Conservation (phyloP, 805 yeast species). For the Candida insectorum region DNA sequence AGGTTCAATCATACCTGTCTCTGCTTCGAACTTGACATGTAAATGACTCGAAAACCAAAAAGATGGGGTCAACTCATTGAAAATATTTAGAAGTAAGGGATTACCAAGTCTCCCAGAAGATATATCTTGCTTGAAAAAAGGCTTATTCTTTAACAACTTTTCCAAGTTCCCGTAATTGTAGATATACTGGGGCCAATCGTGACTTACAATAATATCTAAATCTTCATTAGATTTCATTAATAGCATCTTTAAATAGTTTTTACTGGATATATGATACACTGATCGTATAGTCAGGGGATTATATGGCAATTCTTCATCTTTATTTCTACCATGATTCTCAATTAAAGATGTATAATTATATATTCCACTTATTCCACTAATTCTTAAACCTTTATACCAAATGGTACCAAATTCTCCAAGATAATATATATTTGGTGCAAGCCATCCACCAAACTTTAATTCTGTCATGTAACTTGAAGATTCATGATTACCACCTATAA, state of each 20-base stretch:
- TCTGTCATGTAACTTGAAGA: conserved; percentile 74
- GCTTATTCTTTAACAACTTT: conserved; percentile 54
- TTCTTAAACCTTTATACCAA: conserved; percentile 71
- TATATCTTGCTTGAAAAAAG: conserved; percentile 66
- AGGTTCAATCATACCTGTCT: conserved; percentile 4
- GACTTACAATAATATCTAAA: conserved; percentile 65
- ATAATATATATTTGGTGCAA: conserved; percentile 82
- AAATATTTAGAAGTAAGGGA: conserved; percentile 56
- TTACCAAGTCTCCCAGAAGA: conserved; percentile 63
- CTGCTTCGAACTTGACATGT: conserved; percentile 71
- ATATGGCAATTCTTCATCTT: conserved; percentile 49
- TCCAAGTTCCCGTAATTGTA: conserved; percentile 59
- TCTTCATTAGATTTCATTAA: conserved; percentile 22
- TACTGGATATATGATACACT: conserved; percentile 70
- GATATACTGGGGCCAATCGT: conserved; percentile 93
- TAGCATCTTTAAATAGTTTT: conserved; percentile 56
- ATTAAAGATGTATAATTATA: conserved; percentile 44
- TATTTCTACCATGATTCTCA: conserved; percentile 40
- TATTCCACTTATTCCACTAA: conserved; percentile 85
- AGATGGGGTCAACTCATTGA: conserved; percentile 55
- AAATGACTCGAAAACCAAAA: conserved; percentile 90
- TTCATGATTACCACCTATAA: conserved; percentile 96
- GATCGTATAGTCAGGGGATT: conserved; percentile 46
- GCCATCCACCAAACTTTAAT: conserved; percentile 86
- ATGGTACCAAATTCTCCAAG: conserved; percentile 76